These are phyloP conservation scores for Apiospora kogelbergensis DNA, from an alignment of 2,329 filamentous ascomycete species.

Conservation along the genomic window DNA sequence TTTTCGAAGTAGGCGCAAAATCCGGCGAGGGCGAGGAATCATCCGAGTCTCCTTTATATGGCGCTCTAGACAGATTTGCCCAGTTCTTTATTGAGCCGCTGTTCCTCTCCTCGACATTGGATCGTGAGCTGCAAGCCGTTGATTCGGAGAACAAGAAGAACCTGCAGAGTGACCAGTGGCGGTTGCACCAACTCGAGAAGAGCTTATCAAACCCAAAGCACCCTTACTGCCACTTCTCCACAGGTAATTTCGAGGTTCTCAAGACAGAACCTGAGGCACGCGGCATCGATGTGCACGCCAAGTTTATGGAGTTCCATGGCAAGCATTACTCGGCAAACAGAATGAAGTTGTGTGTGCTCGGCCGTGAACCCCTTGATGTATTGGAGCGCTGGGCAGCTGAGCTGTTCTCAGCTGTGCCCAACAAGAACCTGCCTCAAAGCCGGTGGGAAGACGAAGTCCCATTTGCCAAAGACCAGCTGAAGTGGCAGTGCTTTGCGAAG, in stretches of 20 bases:
- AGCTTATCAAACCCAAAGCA: constrained; percentile 84
- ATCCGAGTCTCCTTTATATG: constrained; percentile 63
- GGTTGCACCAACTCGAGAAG: constrained; percentile 84
- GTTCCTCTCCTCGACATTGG: constrained; percentile 80
- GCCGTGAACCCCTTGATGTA: constrained; percentile 77
- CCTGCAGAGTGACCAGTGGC: constrained; percentile 85
- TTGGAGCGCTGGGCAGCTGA: constrained; percentile 83
- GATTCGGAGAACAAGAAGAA: constrained; percentile 99
- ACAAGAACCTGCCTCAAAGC: constrained; percentile 78
- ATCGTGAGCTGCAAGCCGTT: constrained; percentile 83
- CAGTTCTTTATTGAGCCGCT: constrained; percentile 91
- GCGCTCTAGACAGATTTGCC: constrained; percentile 85
- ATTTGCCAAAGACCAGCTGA: constrained; percentile 48
- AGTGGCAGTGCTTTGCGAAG: constrained; percentile 79
- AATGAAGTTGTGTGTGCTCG: constrained; percentile 89
- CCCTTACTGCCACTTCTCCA: constrained; percentile 89
- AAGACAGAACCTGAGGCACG: constrained; percentile 77
- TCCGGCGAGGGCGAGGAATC: constrained; percentile 60
- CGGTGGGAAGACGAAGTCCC: constrained; percentile 54
- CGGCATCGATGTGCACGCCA: constrained; percentile 82
- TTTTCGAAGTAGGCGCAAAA: constrained; percentile 89
- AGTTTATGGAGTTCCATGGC: constrained; percentile 90
- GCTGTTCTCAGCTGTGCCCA: constrained; percentile 76
- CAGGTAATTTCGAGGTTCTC: constrained; percentile 82
- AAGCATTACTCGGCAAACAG: constrained; percentile 89